These are phyloP conservation scores for Gracilaria gracilis DNA, from an alignment of 23 red algal species.

Conservation along the genomic window DNA sequence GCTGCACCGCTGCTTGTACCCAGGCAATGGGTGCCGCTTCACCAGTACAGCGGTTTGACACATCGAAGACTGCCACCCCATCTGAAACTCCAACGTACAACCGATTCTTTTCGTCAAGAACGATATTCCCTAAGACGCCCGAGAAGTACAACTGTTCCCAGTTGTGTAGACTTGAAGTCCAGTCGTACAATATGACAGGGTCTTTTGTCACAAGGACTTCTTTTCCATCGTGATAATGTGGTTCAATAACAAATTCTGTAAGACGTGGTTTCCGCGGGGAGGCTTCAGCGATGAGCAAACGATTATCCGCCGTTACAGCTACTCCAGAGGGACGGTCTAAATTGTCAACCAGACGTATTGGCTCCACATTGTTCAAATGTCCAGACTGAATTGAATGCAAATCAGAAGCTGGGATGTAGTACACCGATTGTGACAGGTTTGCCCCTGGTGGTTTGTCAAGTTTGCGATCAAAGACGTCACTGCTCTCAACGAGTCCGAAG, in stretches of 20 bases:
- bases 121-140: neutral
- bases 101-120: slow-evolving; percentile 21
- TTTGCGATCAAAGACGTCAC: slow-evolving; percentile 24
- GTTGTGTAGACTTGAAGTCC: slow-evolving; percentile 20
- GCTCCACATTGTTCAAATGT: neutral
- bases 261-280: slow-evolving; percentile 20
- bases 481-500: slow-evolving; percentile 15
- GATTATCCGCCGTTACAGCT: slow-evolving; percentile 1
- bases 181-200: slow-evolving; percentile 21
- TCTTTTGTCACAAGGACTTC: neutral
- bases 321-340: slow-evolving; percentile 15
- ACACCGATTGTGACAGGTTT: neutral
- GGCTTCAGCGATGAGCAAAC: neutral
- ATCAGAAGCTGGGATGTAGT: slow-evolving; percentile 7
- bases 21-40: neutral
- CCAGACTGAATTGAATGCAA: neutral
- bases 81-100: slow-evolving; percentile 12
- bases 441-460: slow-evolving; percentile 13
- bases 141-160: slow-evolving; percentile 5
- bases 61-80: slow-evolving; percentile 26
- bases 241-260: neutral
- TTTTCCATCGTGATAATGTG: neutral
- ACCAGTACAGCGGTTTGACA: neutral
- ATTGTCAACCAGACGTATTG: neutral
- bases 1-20: neutral